These are phyloP conservation scores for Pichia paraexigua DNA, from an alignment of 805 yeast species.

Conservation along the genomic window DNA sequence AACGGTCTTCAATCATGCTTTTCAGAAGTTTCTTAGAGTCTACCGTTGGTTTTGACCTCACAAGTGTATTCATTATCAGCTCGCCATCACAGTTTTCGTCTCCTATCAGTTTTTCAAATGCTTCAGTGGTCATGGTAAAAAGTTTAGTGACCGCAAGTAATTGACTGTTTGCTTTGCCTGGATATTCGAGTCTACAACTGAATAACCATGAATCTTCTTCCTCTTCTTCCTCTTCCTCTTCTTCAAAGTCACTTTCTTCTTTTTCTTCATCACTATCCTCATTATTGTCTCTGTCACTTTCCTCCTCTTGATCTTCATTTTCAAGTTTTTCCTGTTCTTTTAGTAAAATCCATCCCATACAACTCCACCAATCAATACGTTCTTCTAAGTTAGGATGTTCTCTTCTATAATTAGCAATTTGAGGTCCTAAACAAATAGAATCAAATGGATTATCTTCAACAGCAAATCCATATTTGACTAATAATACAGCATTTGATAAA, in stretches of 20 bases:
- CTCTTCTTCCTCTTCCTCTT: slow-evolving; percentile 16
- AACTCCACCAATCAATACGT: slow-evolving; percentile 22
- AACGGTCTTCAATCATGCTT: slow-evolving; percentile 15
- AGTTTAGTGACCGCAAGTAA: slow-evolving; percentile 36
- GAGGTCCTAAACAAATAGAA: slow-evolving; percentile 48
- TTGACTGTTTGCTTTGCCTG: slow-evolving; percentile 40
- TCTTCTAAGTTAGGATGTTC: slow-evolving; percentile 13
- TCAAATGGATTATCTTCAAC: slow-evolving; percentile 47
- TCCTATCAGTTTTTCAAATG: slow-evolving; percentile 8
- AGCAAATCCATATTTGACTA: slow-evolving; percentile 77
- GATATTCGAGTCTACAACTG: slow-evolving; percentile 32
- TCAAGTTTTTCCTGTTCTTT: slow-evolving; percentile 11
- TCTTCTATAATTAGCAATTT: slow-evolving; percentile 22
- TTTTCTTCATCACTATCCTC: slow-evolving; percentile 12
- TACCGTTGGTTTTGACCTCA: neutral
- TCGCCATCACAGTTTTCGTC: slow-evolving; percentile 8
- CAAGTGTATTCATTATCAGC: slow-evolving; percentile 8
- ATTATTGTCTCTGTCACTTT: slow-evolving; percentile 12
- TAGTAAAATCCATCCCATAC: slow-evolving; percentile 15
- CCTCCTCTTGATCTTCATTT: slow-evolving; percentile 11
- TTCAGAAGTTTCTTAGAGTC: slow-evolving; percentile 12
- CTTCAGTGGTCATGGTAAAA: slow-evolving; percentile 23
- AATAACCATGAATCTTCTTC: slow-evolving; percentile 28
- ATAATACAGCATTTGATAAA: slow-evolving; percentile 51
- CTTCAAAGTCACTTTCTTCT: slow-evolving; percentile 9